Evolutionary conservation across 2,329 filamentous ascomycete species (phyloP).

Genomic region (Achaetomium macrosporum): DNA sequence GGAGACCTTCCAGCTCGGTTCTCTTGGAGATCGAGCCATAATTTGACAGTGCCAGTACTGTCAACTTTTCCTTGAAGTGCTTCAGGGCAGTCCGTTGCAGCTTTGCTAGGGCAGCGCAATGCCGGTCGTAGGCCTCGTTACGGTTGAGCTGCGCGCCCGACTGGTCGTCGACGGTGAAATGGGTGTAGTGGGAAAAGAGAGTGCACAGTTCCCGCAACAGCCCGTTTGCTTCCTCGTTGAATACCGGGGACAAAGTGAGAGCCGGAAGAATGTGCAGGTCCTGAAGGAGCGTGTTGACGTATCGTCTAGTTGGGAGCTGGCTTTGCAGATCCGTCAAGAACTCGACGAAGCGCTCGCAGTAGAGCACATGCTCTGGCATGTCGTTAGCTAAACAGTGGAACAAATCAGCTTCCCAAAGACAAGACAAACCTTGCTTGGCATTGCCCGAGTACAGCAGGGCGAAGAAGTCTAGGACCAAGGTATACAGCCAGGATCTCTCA

Average conservation of each 20-base stretch:
- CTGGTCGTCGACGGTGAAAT: conserved; percentile 88
- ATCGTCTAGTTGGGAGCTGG: conserved; percentile 87
- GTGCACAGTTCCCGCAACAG: conserved; percentile 74
- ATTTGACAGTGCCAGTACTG: conserved; percentile 87
- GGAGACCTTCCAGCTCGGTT: conserved; percentile 68
- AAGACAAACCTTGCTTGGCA: conserved; percentile 39
- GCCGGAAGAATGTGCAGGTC: conserved; percentile 79
- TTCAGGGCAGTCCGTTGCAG: conserved; percentile 74
- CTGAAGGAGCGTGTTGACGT: conserved; percentile 81
- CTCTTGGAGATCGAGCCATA: conserved; percentile 81
- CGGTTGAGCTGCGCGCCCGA: conserved; percentile 69
- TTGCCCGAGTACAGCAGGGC: conserved; percentile 59
- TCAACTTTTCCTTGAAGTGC: conserved; percentile 82
- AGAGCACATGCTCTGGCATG: conserved; percentile 58
- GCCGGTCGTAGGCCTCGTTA: conserved; percentile 69
- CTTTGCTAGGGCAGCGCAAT: conserved; percentile 70
- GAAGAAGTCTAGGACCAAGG: conserved; percentile 77
- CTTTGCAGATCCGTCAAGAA: conserved; percentile 86
- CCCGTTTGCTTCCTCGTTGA: conserved; percentile 65
- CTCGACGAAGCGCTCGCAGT: conserved; percentile 91
- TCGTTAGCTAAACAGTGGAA: conserved; percentile 23
- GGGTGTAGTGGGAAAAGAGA: conserved; percentile 79
- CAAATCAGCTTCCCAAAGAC: neutral
- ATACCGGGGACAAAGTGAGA: conserved; percentile 72
- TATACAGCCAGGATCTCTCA: conserved; percentile 89